phyloP scores from a whole-genome alignment of 2,329 filamentous ascomycete genomes.

The Aspergillus fumigatus region DNA sequence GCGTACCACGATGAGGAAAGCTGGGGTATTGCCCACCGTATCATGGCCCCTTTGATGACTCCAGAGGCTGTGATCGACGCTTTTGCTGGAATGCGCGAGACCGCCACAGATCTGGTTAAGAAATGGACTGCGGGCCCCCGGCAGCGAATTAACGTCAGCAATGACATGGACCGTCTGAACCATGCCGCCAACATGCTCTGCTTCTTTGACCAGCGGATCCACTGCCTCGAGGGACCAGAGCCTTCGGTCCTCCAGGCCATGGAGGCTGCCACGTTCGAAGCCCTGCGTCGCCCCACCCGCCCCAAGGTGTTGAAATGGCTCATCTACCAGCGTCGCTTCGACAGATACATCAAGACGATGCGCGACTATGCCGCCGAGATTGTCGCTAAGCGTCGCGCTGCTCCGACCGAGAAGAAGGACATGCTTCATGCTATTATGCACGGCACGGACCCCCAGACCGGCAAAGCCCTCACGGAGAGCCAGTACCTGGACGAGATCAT shows the following conservation, averaged over 20 bases:
- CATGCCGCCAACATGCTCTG: slow-evolving; percentile 49
- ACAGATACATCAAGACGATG: slow-evolving; percentile 50
- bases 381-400: slow-evolving; percentile 52
- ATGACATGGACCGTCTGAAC: slow-evolving; percentile 51
- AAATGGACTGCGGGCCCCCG: slow-evolving; percentile 45
- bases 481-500: slow-evolving; percentile 66
- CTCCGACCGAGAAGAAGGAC: slow-evolving; percentile 56
- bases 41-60: slow-evolving; percentile 44
- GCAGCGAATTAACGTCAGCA: slow-evolving; percentile 44
- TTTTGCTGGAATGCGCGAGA: slow-evolving; percentile 48
- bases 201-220: slow-evolving; percentile 50
- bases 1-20: slow-evolving; percentile 45
- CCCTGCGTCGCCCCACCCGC: slow-evolving; percentile 52
- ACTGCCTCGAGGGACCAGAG: slow-evolving; percentile 44
- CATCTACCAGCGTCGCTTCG: slow-evolving; percentile 51
- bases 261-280: slow-evolving; percentile 53
- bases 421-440: slow-evolving; percentile 58
- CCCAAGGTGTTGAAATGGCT: slow-evolving; percentile 52
- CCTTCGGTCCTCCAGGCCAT: slow-evolving; percentile 51
- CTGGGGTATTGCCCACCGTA: slow-evolving; percentile 61
- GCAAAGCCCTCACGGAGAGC: slow-evolving; percentile 52
- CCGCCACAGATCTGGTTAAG: slow-evolving; percentile 46
- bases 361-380: slow-evolving; percentile 54
- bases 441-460: slow-evolving; percentile 58
- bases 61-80: slow-evolving; percentile 36